Evolutionary conservation across 371 early-diverging fungal species (phyloP).

Genomic region (Batkoa obscura): DNA sequence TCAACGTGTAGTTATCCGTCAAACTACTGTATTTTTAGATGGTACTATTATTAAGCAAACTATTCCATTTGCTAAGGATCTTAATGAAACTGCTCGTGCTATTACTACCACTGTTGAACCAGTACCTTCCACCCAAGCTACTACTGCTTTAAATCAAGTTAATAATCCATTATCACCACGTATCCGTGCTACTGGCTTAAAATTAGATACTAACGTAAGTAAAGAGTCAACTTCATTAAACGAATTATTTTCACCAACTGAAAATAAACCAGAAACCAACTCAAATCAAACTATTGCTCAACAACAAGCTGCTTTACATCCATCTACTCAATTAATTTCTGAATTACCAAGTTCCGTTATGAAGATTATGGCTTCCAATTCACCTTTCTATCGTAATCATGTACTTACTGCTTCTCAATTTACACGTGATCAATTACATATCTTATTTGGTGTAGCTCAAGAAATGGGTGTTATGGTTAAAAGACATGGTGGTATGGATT

Average conservation of each 20-base stretch:
- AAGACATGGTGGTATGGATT: conserved; percentile 57
- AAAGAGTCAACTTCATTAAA: not conserved
- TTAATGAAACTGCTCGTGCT: conserved; percentile 11
- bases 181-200: conserved; percentile 7
- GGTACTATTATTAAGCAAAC: conserved; percentile 17
- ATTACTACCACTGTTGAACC: conserved; percentile 11
- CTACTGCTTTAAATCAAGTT: not conserved
- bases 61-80: conserved; percentile 22
- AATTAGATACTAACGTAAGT: conserved; percentile 5
- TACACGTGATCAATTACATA: conserved; percentile 74
- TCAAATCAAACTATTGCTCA: not conserved
- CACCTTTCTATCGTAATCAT: conserved; percentile 84
- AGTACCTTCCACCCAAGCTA: not conserved
- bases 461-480: conserved; percentile 90
- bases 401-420: conserved; percentile 79
- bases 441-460: conserved; percentile 88
- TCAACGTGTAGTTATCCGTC: conserved; percentile 71
- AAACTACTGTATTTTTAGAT: conserved; percentile 66
- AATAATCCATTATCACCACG: not conserved
- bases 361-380: conserved; percentile 32
- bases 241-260: conserved; percentile 11
- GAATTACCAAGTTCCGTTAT: conserved; percentile 44
- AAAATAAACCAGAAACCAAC: not conserved
- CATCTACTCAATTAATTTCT: not conserved
- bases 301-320: not conserved